phyloP scores from a whole-genome alignment of 352 stramenopile species.

The Elongisporangium anandrum region DNA sequence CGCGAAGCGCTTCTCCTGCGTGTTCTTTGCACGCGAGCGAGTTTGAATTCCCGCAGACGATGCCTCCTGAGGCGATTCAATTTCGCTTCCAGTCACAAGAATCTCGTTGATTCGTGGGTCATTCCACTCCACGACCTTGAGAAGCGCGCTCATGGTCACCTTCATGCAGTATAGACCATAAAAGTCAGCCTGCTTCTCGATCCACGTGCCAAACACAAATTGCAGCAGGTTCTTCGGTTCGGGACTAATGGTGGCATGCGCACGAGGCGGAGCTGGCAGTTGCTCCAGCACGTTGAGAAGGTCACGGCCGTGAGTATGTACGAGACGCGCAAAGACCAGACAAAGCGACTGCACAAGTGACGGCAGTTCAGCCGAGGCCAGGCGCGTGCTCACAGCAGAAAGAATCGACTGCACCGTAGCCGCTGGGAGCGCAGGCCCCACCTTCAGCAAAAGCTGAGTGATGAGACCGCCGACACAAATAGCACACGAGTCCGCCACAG shows the following conservation, averaged over 20 bases:
- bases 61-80: conserved; percentile 16
- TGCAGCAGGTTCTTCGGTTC: conserved; percentile 54
- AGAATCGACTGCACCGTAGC: conserved; percentile 75
- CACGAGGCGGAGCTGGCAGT: conserved; percentile 31
- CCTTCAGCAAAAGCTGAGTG: conserved; percentile 75
- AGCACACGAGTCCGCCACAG: conserved; percentile 63
- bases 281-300: conserved; percentile 72
- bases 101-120: conserved; percentile 66
- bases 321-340: conserved; percentile 77
- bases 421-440: conserved; percentile 48
- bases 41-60: conserved; percentile 34
- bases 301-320: conserved; percentile 64
- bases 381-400: conserved; percentile 56
- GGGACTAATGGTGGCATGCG: conserved; percentile 1
- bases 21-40: conserved; percentile 46
- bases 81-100: conserved; percentile 46
- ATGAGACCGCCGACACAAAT: conserved; percentile 74
- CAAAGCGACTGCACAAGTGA: conserved; percentile 78
- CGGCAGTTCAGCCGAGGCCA: conserved; percentile 60
- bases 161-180: conserved; percentile 84
- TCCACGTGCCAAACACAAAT: conserved; percentile 81
- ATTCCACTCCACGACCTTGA: conserved; percentile 75
- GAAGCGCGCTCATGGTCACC: conserved; percentile 69
- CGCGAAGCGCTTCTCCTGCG: conserved; percentile 34
- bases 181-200: conserved; percentile 81